Evolutionary conservation across 1,284 basidiomycete species (phyloP).

Genomic region (Puccinia triticina): DNA sequence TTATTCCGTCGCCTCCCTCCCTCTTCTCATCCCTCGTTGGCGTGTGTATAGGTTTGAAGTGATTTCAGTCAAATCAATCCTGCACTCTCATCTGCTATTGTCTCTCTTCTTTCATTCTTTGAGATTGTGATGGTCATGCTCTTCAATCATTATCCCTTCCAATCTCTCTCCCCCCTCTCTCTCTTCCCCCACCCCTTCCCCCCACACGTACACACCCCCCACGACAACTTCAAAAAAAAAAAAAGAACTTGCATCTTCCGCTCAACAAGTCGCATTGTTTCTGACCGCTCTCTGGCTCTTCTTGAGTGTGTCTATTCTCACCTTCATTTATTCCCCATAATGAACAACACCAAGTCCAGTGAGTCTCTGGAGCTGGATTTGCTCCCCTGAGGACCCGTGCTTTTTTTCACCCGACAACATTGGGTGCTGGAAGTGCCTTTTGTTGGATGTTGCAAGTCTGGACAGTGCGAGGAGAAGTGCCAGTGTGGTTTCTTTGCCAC

Average conservation of each 20-base stretch:
- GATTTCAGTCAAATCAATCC: neutral
- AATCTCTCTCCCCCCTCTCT: neutral
- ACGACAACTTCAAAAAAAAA: neutral
- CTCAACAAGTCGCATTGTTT: constrained; percentile 3
- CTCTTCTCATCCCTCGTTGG: neutral
- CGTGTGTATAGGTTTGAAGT: constrained; percentile 13
- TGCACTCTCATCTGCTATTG: neutral
- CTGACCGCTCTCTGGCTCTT: neutral
- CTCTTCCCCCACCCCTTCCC: neutral
- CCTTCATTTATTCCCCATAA: neutral
- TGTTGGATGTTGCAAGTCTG: too few relatives aligned
- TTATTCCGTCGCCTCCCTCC: neutral
- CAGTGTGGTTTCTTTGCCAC: too few relatives aligned
- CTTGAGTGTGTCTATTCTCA: neutral
- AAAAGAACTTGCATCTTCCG: neutral
- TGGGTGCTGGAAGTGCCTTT: too few relatives aligned
- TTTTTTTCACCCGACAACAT: too few relatives aligned
- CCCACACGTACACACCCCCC: too few relatives aligned
- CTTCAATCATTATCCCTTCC: constrained; percentile 14
- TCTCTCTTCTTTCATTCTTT: neutral
- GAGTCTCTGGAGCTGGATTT: neutral
- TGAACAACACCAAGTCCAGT: neutral
- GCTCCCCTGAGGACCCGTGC: neutral
- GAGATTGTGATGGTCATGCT: constrained; percentile 19
- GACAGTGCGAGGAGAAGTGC: too few relatives aligned